Percentiles rank a stretch among this genome's conserved stretches.
These are phyloP conservation scores for Globisporangium acanthophoron DNA, from an alignment of 352 stramenopile species.

Conservation along the genomic window DNA sequence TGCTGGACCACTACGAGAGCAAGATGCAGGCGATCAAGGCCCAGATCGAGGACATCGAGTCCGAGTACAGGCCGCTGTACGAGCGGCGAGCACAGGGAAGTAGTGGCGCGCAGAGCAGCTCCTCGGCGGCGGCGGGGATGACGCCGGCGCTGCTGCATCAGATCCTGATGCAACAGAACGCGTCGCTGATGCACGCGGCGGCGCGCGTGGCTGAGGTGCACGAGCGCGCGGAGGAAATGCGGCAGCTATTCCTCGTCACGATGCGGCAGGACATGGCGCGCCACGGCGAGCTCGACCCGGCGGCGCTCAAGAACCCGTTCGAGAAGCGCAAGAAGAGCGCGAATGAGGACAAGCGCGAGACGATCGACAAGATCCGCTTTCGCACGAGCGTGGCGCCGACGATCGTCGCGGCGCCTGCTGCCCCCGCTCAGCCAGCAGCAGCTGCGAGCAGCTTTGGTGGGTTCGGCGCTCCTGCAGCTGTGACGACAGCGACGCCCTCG, in stretches of 20 bases:
- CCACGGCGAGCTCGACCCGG: slow-evolving; percentile 54
- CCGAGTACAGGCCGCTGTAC: slow-evolving; percentile 49
- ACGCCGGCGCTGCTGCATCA: slow-evolving; percentile 52
- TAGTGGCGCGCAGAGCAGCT: too few species aligned
- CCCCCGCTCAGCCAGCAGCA: slow-evolving; percentile 12
- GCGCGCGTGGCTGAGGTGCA: slow-evolving; percentile 73
- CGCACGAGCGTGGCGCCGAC: slow-evolving; percentile 65
- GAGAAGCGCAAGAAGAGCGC: slow-evolving; percentile 73
- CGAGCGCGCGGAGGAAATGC: slow-evolving; percentile 68
- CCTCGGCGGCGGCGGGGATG: slow-evolving; percentile 1
- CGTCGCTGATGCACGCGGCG: slow-evolving; percentile 67
- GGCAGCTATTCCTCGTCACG: slow-evolving; percentile 56
- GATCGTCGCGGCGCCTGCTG: slow-evolving; percentile 31
- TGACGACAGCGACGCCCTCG: slow-evolving; percentile 1
- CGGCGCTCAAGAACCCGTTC: slow-evolving; percentile 68
- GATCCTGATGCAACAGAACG: slow-evolving; percentile 73
- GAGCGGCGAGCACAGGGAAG: slow-evolving; percentile 15
- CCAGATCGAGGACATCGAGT: slow-evolving; percentile 73
- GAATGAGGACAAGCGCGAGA: slow-evolving; percentile 47
- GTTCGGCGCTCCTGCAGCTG: slow-evolving; percentile 2
- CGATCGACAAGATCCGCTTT: slow-evolving; percentile 77
- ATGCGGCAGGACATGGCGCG: slow-evolving; percentile 56
- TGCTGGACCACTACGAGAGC: slow-evolving; percentile 66
- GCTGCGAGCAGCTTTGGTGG: slow-evolving; percentile 3
- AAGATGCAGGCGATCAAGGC: slow-evolving; percentile 66